Evolutionary conservation across 2,329 filamentous ascomycete species (phyloP).

Genomic region (Phaeosphaeriaceae sp.): DNA sequence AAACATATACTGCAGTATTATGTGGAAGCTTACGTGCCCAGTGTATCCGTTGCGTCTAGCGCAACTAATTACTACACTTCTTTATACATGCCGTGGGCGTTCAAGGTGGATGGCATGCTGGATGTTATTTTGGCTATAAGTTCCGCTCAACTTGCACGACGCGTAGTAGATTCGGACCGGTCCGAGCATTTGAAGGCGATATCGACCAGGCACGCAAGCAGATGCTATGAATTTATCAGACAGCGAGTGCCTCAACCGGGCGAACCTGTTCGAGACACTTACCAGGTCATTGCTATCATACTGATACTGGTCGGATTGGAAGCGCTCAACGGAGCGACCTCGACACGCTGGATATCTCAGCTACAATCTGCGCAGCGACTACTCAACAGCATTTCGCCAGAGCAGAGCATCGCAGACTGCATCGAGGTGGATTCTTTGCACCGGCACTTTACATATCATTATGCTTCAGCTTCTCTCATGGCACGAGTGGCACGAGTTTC

Average conservation of each 20-base stretch:
- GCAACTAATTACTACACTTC: slow-evolving; percentile 44
- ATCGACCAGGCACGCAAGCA: slow-evolving; percentile 39
- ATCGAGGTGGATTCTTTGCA: slow-evolving; percentile 44
- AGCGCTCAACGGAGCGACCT: slow-evolving; percentile 43
- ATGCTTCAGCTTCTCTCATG: slow-evolving; percentile 46
- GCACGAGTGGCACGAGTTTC: slow-evolving; percentile 30
- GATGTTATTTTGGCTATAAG: slow-evolving; percentile 45
- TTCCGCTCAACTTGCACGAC: slow-evolving; percentile 43
- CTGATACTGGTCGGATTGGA: slow-evolving; percentile 45
- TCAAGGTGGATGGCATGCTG: slow-evolving; percentile 43
- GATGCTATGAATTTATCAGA: slow-evolving; percentile 42
- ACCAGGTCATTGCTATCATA: slow-evolving; percentile 43
- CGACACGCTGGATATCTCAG: slow-evolving; percentile 45
- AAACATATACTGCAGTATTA: slow-evolving; percentile 45
- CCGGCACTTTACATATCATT: slow-evolving; percentile 47
- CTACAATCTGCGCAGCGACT: slow-evolving; percentile 42
- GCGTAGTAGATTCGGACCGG: slow-evolving; percentile 33
- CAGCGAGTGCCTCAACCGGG: slow-evolving; percentile 37
- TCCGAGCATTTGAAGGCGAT: slow-evolving; percentile 37
- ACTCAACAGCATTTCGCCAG: slow-evolving; percentile 30
- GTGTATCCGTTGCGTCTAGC: slow-evolving; percentile 45
- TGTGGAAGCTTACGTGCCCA: slow-evolving; percentile 45
- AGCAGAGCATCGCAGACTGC: slow-evolving; percentile 32
- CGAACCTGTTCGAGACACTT: slow-evolving; percentile 34
- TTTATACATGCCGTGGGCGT: slow-evolving; percentile 47